Conservation (phyloP, 352 stramenopile genomes). For the Aphanomyces astaci region DNA sequence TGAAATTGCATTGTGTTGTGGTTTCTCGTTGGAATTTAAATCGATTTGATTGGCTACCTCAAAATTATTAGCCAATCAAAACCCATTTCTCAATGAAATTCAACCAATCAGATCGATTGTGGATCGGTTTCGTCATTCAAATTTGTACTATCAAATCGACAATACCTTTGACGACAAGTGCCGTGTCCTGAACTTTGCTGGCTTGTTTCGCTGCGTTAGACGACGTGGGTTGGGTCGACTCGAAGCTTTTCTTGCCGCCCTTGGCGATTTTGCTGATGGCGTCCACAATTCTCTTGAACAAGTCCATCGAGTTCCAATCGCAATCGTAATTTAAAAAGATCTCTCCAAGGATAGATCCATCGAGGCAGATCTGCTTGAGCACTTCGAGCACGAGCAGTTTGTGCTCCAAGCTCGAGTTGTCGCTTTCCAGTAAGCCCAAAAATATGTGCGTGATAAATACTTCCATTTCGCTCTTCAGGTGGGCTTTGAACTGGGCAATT, state of each 20-base stretch:
- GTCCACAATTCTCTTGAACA: constrained; percentile 98
- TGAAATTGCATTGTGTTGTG: no score
- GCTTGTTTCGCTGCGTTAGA: constrained; percentile 43
- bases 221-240: constrained; percentile 6
- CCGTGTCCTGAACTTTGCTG: constrained; percentile 31
- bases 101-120: no score
- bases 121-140: no score
- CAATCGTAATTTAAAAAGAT: constrained; percentile 99
- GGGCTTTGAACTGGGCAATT: constrained; percentile 87
- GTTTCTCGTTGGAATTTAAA: no score
- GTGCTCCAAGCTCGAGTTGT: constrained; percentile 96
- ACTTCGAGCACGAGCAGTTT: constrained; percentile 97
- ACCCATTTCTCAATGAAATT: no score
- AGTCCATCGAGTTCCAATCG: constrained; percentile 93
- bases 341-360: constrained; percentile 92
- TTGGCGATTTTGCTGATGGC: constrained; percentile 94
- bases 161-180: constrained; percentile 58
- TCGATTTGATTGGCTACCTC: no score
- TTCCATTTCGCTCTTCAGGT: constrained; percentile 97
- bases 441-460: constrained; percentile 99
- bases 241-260: constrained; percentile 69
- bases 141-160: no score
- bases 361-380: constrained; percentile 92
- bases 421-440: constrained; percentile 93
- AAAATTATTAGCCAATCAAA: no score